Conservation (phyloP, 148 eudicot species). For the Talinum fruticosum region DNA sequence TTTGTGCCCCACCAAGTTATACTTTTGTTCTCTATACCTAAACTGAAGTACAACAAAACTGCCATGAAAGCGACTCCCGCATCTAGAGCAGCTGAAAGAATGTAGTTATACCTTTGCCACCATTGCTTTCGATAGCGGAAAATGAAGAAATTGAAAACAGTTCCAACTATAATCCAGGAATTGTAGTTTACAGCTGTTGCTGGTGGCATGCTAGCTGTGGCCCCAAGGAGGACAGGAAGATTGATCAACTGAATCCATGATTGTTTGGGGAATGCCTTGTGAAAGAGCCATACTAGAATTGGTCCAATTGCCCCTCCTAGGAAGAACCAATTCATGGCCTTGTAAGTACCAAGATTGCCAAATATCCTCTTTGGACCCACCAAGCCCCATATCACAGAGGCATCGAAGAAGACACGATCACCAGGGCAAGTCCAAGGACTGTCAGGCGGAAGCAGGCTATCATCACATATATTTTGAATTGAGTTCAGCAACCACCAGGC, state of each 20-base stretch:
- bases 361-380: slow-evolving; percentile 90
- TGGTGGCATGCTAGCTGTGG: slow-evolving; percentile 81
- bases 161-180: slow-evolving; percentile 80
- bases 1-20: slow-evolving; percentile 89
- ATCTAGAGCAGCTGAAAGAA: slow-evolving; percentile 90
- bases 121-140: slow-evolving; percentile 78
- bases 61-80: slow-evolving; percentile 99
- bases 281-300: slow-evolving; percentile 73
- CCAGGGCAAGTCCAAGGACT: slow-evolving; percentile 98
- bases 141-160: slow-evolving; percentile 79
- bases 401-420: slow-evolving; percentile 89
- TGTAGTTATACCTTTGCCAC: slow-evolving; percentile 97
- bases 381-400: slow-evolving; percentile 96
- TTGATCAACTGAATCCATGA: slow-evolving; percentile 89
- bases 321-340: slow-evolving; percentile 93
- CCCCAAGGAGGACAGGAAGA: slow-evolving; percentile 90
- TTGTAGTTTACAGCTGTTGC: slow-evolving; percentile 89
- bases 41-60: slow-evolving; percentile 65
- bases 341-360: slow-evolving; percentile 71
- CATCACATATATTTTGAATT: slow-evolving; percentile 72
- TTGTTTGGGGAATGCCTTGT: slow-evolving; percentile 79
- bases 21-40: slow-evolving; percentile 60
- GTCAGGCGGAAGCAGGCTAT: slow-evolving; percentile 66
- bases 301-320: slow-evolving; percentile 91
- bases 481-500: slow-evolving; percentile 88